Base-by-base conservation (phyloP, 2,329 filamentous ascomycete species). In the Phialocephala sp. region DNA sequence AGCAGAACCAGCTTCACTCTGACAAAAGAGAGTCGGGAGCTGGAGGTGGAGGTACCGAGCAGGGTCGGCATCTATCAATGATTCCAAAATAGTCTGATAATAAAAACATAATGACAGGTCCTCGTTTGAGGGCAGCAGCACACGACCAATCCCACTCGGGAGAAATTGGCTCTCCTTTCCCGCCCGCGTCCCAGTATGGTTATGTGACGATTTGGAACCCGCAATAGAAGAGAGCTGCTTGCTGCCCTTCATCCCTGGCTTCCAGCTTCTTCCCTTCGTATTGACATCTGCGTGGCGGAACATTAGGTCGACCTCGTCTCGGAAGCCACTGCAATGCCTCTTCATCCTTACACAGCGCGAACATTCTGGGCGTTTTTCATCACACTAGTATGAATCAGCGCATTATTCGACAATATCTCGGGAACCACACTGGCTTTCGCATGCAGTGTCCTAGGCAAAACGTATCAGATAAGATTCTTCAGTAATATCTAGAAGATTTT, bases 291-390 rank as follows among this genome's bases (percentile, higher is more conserved):
- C 37, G 12, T 54, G 32, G n/a, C 60, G 63, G 45, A 69, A 69
- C 14, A 69, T 67, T 32, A 69, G 45, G 36, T 67, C 65, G 43
- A 59, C 15, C n/a, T 60, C 56, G 14, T 69, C 61, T 64, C 67
- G 63, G 41, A 67, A 69, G 37, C 65, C 67, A n/a, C 8, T 50
- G 37, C 67, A 69, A 14, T 24, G n/a, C 55, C 35, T 66, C 22
- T 62, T 60, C 36, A 55, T 36, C 39, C 65, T 64, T 9, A 65
- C 20, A 32, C 67, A 69, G 0, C 65, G 62, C 32, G 67, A 67
- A 45, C 67, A 67, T 22, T 47, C 55, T 27, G 67, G 67, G 14
- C 60, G 67, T 12, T 60, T 59, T 59, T 67, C 64, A 62, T 69
- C 67, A 37, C 67, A 69, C 67, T 67, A 15, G n/a, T 50, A 54